Conservation (phyloP, 495 filamentous ascomycete species). For the Neurospora sp. region DNA sequence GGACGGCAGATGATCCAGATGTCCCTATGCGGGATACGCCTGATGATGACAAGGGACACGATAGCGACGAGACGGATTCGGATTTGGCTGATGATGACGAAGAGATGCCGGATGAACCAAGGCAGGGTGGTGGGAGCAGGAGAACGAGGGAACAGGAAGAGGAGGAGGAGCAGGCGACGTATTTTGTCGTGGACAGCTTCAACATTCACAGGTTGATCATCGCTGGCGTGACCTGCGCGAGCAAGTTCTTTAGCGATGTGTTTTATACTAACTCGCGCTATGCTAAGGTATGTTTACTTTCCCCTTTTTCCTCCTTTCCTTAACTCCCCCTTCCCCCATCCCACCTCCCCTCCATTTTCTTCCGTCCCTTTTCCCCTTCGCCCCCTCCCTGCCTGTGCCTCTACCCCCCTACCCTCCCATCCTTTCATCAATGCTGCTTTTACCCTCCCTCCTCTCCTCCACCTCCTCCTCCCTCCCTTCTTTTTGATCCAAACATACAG, state of each 20-base stretch:
- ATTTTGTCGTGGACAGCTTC: conserved; percentile 97
- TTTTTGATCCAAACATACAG: not conserved
- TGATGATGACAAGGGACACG: conserved; percentile 14
- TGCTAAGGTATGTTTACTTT: conserved; percentile 65
- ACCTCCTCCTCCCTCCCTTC: too few relatives aligned
- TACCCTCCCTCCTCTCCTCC: not conserved
- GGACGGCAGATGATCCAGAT: conserved; percentile 13
- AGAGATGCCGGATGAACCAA: not conserved
- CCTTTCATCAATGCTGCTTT: not conserved
- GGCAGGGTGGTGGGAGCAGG: not conserved
- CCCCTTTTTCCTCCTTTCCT: not conserved
- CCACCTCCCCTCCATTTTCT: not conserved
- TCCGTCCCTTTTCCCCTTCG: not conserved
- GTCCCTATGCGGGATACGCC: conserved; percentile 24
- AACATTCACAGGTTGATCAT: conserved; percentile 98
- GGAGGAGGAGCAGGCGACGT: conserved; percentile 33
- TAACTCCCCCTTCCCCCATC: not conserved
- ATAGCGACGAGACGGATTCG: conserved; percentile 28
- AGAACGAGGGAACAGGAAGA: conserved; percentile 5
- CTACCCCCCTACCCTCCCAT: not conserved
- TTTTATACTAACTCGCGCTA: conserved; percentile 99
- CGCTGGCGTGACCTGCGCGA: conserved; percentile 93
- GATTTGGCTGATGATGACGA: conserved; percentile 31
- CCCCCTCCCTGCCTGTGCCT: not conserved
- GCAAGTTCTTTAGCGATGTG: conserved; percentile 99